Percentiles rank a stretch among this genome's conserved stretches.
phyloP scores from a whole-genome alignment of 163 green algal species.

The Chloroidium sp. region DNA sequence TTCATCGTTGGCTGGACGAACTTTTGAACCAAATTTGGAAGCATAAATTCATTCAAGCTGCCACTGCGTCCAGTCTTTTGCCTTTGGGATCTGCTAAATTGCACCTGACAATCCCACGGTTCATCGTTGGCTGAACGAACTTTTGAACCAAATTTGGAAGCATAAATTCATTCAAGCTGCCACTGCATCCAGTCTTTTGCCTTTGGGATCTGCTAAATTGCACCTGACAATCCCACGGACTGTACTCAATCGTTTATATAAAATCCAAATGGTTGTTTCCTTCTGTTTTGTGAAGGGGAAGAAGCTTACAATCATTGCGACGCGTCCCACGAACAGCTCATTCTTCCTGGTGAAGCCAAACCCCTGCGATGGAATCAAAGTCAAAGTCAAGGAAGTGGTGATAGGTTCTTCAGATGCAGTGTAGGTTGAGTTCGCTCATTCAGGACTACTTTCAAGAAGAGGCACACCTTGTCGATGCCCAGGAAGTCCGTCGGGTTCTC shows the following conservation, averaged over 20 bases:
- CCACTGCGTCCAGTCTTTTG: too few relatives aligned
- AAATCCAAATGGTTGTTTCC: neutral
- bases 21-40: too few relatives aligned
- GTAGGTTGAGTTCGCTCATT: neutral
- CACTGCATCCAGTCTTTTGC: neutral
- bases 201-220: neutral
- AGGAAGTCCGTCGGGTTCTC: too few relatives aligned
- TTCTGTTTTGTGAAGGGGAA: neutral
- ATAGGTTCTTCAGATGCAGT: too few relatives aligned
- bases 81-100: too few relatives aligned
- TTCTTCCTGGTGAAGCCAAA: conserved; percentile 62
- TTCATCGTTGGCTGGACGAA: too few relatives aligned
- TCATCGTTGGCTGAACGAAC: too few relatives aligned
- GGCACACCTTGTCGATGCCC: too few relatives aligned
- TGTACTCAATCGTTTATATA: neutral
- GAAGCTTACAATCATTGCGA: conserved; percentile 17
- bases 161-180: neutral
- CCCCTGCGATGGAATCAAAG: neutral
- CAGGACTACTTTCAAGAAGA: too few relatives aligned
- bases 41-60: too few relatives aligned
- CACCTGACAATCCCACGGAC: neutral
- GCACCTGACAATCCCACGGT: too few relatives aligned
- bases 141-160: neutral
- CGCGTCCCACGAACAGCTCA: conserved; percentile 45
- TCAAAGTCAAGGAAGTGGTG: too few relatives aligned